These are phyloP conservation scores for Ceratobasidium sp. DNA, from an alignment of 1,284 basidiomycete species.

Conservation along the genomic window DNA sequence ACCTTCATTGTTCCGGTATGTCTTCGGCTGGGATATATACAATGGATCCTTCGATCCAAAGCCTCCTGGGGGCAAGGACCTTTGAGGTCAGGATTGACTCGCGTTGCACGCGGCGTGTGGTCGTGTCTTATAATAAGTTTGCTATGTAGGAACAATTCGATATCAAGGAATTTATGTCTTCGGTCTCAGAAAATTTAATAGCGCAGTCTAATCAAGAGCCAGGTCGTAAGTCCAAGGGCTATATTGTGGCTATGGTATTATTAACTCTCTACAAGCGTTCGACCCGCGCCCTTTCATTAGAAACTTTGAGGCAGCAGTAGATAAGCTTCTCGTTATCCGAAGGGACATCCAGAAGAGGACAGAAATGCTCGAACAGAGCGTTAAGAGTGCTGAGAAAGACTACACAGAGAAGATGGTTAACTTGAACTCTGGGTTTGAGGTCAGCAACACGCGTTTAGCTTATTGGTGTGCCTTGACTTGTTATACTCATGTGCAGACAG, in stretches of 20 bases:
- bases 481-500: slow-evolving; percentile 56
- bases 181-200: slow-evolving; percentile 87
- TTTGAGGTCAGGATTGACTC: slow-evolving; percentile 9
- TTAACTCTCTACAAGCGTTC: slow-evolving; percentile 69
- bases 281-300: slow-evolving; percentile 92
- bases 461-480: slow-evolving; percentile 37
- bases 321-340: slow-evolving; percentile 84
- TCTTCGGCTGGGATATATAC: slow-evolving; percentile 16
- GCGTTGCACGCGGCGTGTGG: too few relatives aligned
- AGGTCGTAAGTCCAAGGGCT: slow-evolving; percentile 70
- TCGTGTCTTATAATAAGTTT: neutral
- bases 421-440: slow-evolving; percentile 92
- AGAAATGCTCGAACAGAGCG: slow-evolving; percentile 91
- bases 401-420: slow-evolving; percentile 95
- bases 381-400: slow-evolving; percentile 89
- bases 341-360: slow-evolving; percentile 89
- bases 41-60: slow-evolving; percentile 27
- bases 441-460: slow-evolving; percentile 53
- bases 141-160: slow-evolving; percentile 85
- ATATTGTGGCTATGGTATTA: slow-evolving; percentile 7
- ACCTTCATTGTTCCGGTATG: too few relatives aligned
- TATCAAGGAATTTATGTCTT: slow-evolving; percentile 88
- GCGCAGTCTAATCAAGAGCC: slow-evolving; percentile 81
- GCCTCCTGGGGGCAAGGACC: slow-evolving; percentile 25
- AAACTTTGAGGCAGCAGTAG: slow-evolving; percentile 90